These are phyloP conservation scores for Aegilops longissima DNA, from an alignment of 176 grass and related monocot genomes.

Conservation along the genomic window DNA sequence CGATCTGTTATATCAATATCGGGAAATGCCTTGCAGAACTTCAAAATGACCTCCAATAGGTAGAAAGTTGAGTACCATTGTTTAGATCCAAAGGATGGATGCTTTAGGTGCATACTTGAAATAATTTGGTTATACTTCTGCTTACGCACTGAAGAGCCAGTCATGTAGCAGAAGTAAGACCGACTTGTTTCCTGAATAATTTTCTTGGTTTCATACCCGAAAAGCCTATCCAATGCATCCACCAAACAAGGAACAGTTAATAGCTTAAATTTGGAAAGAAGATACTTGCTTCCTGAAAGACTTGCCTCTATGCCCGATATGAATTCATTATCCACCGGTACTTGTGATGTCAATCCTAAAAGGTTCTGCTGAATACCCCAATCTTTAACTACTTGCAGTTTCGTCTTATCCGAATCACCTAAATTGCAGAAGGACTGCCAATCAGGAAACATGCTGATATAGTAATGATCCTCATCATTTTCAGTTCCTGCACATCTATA, in stretches of 20 bases:
- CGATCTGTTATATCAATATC: neutral
- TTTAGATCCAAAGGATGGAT: neutral
- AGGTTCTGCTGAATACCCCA: constrained; percentile 19
- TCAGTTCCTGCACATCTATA: neutral
- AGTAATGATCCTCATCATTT: neutral
- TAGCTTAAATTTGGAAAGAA: neutral
- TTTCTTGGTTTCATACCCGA: neutral
- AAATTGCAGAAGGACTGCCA: neutral
- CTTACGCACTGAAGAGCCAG: neutral
- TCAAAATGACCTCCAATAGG: neutral
- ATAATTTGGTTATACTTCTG: constrained; percentile 13
- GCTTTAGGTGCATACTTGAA: neutral
- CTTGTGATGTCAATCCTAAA: neutral
- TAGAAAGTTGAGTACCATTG: neutral
- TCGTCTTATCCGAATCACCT: neutral
- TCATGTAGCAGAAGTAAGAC: constrained; percentile 23
- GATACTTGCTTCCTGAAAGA: neutral
- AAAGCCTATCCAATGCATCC: neutral
- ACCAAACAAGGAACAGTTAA: constrained; percentile 15
- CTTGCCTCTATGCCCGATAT: neutral
- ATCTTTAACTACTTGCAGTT: neutral
- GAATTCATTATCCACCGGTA: neutral
- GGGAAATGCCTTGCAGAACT: neutral
- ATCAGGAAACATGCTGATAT: neutral
- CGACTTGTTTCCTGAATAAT: neutral